Conservation (phyloP, 2,329 filamentous ascomycete genomes). For the Chaetomiaceae sp. region DNA sequence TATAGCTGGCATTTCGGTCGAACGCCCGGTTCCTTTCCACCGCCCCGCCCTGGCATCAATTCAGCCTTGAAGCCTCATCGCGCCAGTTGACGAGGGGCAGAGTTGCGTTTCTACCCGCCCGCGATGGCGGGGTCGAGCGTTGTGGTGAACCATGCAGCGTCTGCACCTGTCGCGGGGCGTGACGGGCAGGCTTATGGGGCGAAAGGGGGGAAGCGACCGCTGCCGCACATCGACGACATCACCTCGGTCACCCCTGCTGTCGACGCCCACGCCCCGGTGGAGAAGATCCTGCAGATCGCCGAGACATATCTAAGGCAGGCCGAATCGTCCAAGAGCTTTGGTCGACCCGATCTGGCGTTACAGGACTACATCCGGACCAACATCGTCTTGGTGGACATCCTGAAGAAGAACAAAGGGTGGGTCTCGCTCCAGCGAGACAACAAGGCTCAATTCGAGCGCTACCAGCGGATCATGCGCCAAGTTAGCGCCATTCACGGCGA, state of each 20-base stretch:
- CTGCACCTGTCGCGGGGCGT: constrained; percentile 2
- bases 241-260: constrained; percentile 41
- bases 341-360: constrained; percentile 67
- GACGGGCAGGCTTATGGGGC: constrained; percentile 11
- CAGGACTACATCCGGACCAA: constrained; percentile 79
- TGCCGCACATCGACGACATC: constrained; percentile 51
- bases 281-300: constrained; percentile 46
- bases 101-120: not conserved
- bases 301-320: constrained; percentile 53
- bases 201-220: constrained; percentile 29
- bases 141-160: constrained; percentile 23
- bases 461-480: constrained; percentile 44
- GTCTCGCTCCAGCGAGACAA: constrained; percentile 54
- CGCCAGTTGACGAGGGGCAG: not conserved
- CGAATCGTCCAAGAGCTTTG: constrained; percentile 55
- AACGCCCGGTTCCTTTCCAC: not conserved
- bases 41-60: not conserved
- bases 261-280: constrained; percentile 43
- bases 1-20: not conserved
- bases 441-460: constrained; percentile 41
- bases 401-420: constrained; percentile 72
- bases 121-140: constrained; percentile 25
- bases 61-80: not conserved
- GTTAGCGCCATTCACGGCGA: constrained; percentile 41
- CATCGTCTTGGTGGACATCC: constrained; percentile 68